phyloP scores from a whole-genome alignment of 2,329 filamentous ascomycete genomes.

The Colletotrichum sublineola region DNA sequence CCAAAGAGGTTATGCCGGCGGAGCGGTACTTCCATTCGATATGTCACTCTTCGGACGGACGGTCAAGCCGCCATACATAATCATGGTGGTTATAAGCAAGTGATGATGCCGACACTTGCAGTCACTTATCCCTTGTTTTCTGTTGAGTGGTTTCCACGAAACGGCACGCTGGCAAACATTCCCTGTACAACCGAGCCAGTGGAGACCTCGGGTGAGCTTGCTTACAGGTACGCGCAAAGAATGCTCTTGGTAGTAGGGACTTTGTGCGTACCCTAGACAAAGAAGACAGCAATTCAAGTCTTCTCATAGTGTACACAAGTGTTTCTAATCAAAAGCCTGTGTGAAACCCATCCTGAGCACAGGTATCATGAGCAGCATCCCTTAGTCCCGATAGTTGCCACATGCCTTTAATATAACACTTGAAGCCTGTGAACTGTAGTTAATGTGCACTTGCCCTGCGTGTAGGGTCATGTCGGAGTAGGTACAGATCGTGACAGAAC shows the following conservation, averaged over 20 bases:
- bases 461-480: background rate
- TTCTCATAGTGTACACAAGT: background rate
- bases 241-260: background rate
- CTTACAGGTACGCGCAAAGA: background rate
- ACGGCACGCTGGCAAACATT: background rate
- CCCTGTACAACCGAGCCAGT: background rate
- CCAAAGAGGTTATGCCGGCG: slow-evolving; percentile 7
- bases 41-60: background rate
- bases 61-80: slow-evolving; percentile 1
- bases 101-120: background rate
- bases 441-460: background rate
- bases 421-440: background rate
- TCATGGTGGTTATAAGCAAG: background rate
- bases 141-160: background rate
- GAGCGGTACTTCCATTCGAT: background rate
- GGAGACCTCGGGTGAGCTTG: background rate
- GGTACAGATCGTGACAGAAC: background rate
- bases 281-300: background rate
- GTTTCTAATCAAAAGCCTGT: background rate
- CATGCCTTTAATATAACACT: background rate
- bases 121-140: background rate
- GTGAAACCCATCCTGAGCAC: background rate
- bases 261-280: too few species aligned
- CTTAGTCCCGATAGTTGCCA: too few species aligned
- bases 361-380: background rate